Conservation (phyloP, 495 filamentous ascomycete species). For the Penicillium crystallinum region DNA sequence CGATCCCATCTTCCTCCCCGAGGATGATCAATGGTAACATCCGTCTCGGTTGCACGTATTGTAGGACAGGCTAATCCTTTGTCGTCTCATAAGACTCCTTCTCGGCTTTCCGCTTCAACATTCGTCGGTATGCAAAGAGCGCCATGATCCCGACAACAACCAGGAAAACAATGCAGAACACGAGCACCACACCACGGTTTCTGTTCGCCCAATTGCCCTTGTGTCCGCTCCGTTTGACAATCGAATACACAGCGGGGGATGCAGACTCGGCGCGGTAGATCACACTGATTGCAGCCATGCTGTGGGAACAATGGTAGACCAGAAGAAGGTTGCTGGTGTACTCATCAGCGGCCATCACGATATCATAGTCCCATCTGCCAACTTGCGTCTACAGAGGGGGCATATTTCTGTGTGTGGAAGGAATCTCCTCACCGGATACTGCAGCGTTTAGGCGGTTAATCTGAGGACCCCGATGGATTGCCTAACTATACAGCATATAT, state of each 20-base stretch:
- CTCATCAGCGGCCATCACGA: neutral
- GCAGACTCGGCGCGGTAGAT: conserved; percentile 15
- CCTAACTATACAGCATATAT: neutral
- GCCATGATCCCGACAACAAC: conserved; percentile 38
- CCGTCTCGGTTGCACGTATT: too few relatives aligned
- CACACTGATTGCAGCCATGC: conserved; percentile 38
- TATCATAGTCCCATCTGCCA: neutral
- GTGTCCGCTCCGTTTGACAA: conserved; percentile 29
- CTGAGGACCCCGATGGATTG: neutral
- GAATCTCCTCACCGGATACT: neutral
- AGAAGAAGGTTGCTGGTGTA: neutral
- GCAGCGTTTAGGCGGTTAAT: neutral
- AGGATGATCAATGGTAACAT: neutral
- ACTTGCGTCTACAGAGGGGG: neutral
- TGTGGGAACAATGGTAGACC: neutral
- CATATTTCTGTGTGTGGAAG: too few relatives aligned
- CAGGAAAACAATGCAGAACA: conserved; percentile 50
- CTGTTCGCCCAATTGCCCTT: conserved; percentile 40
- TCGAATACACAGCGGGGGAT: conserved; percentile 6
- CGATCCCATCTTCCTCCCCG: neutral
- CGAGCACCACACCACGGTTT: conserved; percentile 50
- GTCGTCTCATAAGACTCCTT: conserved; percentile 24
- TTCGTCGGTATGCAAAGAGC: conserved; percentile 42
- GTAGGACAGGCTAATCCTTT: neutral
- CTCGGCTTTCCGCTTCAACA: conserved; percentile 31